A percentile compares a stretch with the other conserved stretches of the same genome.
Evolutionary conservation across 202 grass and related monocot genomes (phyloP).

Genomic region (Zizania palustris): DNA sequence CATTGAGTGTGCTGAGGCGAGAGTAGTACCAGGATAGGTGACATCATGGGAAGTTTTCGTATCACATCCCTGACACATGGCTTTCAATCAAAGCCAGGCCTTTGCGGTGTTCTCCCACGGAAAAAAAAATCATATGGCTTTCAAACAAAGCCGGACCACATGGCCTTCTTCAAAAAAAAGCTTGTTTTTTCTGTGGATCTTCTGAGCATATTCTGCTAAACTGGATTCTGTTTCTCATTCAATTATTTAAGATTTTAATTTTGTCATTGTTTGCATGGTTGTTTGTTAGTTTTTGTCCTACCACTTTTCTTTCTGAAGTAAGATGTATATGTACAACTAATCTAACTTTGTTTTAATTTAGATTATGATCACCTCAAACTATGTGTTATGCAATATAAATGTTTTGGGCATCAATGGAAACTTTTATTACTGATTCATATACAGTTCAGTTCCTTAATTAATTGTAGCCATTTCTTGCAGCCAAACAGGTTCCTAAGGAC

Average conservation of each 20-base stretch:
- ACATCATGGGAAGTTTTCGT: no score
- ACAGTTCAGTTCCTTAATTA: background rate
- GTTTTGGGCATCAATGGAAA: background rate
- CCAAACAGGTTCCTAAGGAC: constrained; percentile 66
- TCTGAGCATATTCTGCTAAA: background rate
- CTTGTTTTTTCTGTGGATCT: constrained; percentile 21
- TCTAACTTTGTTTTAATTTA: background rate
- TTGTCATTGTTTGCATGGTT: background rate
- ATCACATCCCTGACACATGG: no score
- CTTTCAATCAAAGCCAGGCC: no score
- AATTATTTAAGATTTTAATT: background rate
- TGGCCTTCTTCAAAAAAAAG: no score
- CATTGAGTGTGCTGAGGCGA: no score
- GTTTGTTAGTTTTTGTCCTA: background rate
- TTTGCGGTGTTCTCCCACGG: no score
- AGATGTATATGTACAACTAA: background rate
- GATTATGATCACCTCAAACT: background rate
- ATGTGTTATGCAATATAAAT: background rate
- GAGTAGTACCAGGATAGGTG: no score
- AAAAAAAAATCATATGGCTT: no score
- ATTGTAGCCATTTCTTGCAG: constrained; percentile 45
- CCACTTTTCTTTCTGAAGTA: background rate
- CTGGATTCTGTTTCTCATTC: constrained; percentile 7
- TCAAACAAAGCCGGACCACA: no score
- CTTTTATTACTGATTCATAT: background rate